phyloP scores from a whole-genome alignment of 352 stramenopile species.

The Elongisporangium undulatum region DNA sequence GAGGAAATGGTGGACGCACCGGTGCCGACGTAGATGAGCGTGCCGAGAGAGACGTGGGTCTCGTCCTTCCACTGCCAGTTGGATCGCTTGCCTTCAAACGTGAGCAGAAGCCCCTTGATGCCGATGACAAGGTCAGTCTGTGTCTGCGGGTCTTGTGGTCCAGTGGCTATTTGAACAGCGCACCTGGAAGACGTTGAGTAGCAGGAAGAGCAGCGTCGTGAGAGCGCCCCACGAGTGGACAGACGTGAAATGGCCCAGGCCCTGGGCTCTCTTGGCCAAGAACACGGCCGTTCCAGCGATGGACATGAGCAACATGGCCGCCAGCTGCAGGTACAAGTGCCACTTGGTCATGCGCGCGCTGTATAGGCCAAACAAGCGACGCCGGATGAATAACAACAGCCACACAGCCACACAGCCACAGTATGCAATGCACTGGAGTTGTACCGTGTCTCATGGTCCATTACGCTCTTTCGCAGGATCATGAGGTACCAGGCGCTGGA shows the following conservation, averaged over 20 bases:
- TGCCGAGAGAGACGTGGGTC: constrained; percentile 55
- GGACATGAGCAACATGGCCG: constrained; percentile 29
- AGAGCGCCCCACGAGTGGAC: constrained; percentile 53
- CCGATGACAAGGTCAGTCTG: background rate
- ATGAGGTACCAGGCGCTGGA: constrained; percentile 48
- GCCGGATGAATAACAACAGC: background rate
- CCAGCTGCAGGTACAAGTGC: constrained; percentile 47
- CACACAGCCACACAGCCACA: background rate
- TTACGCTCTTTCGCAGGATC: constrained; percentile 42
- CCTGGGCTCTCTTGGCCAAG: constrained; percentile 21
- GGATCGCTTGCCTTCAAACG: constrained; percentile 35
- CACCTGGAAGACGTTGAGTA: constrained; percentile 62
- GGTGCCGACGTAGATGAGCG: constrained; percentile 50
- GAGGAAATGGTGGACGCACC: constrained; percentile 10
- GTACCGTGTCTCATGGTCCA: constrained; percentile 33
- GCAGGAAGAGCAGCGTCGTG: constrained; percentile 44
- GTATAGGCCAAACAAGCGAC: background rate
- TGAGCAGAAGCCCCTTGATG: constrained; percentile 44
- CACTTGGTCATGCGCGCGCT: constrained; percentile 54
- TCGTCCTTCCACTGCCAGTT: constrained; percentile 79
- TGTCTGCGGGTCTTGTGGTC: background rate
- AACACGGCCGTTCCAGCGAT: constrained; percentile 31
- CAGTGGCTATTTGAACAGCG: background rate
- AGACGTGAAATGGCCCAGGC: constrained; percentile 34
- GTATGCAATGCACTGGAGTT: background rate